Percentiles rank a stretch among this genome's conserved stretches.
Conservation (phyloP, 2,329 filamentous ascomycete species). For the Periconia digitata region DNA sequence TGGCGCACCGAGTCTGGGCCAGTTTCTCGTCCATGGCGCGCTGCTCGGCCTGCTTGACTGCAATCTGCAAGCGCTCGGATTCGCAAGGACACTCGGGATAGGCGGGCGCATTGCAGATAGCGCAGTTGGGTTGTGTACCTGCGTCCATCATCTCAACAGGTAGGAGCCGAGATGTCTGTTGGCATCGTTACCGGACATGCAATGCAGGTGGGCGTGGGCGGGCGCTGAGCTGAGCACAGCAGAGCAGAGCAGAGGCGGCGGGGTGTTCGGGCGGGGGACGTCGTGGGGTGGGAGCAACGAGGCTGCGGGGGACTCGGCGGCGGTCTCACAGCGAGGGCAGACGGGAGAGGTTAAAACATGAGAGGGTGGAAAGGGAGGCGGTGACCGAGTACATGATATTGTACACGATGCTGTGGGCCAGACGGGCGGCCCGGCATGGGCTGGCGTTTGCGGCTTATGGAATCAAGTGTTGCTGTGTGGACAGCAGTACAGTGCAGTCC, state of each 20-base stretch:
- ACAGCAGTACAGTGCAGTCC: slow-evolving; percentile 30
- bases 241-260: not conserved
- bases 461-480: slow-evolving; percentile 28
- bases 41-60: slow-evolving; percentile 43
- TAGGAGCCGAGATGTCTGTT: slow-evolving; percentile 21
- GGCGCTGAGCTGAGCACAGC: not conserved
- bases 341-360: slow-evolving; percentile 23
- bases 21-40: slow-evolving; percentile 41
- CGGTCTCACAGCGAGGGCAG: slow-evolving; percentile 22
- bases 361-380: slow-evolving; percentile 25
- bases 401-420: slow-evolving; percentile 38
- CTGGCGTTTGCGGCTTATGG: slow-evolving; percentile 39
- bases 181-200: slow-evolving; percentile 29
- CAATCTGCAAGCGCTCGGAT: slow-evolving; percentile 43
- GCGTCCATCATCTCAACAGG: slow-evolving; percentile 39
- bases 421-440: slow-evolving; percentile 25
- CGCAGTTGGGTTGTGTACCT: slow-evolving; percentile 39
- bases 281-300: slow-evolving; percentile 7
- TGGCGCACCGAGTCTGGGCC: slow-evolving; percentile 36
- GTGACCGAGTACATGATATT: slow-evolving; percentile 42
- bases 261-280: not conserved
- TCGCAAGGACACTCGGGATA: slow-evolving; percentile 45
- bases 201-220: slow-evolving; percentile 2
- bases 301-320: slow-evolving; percentile 15
- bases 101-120: slow-evolving; percentile 44